phyloP scores from a whole-genome alignment of 2,329 filamentous ascomycete species.

The Fusarium dlaminii region DNA sequence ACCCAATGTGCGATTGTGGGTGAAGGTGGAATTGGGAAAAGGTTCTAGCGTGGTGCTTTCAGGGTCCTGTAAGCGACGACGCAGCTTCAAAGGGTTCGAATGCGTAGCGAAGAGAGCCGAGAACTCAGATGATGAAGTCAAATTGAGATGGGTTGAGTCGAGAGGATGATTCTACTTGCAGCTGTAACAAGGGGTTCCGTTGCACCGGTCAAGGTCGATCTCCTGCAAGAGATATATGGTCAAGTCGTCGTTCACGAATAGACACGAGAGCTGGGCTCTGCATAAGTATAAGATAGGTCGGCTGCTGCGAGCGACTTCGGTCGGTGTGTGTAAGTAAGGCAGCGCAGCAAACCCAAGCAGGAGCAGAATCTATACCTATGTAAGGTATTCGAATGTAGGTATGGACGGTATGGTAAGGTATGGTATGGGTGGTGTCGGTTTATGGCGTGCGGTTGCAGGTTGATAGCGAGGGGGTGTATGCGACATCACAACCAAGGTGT shows the following conservation, averaged over 20 bases:
- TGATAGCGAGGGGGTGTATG: conserved; percentile 31
- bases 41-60: conserved; percentile 33
- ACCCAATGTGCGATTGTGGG: conserved; percentile 38
- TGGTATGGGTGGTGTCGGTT: conserved; percentile 36
- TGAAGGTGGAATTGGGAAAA: conserved; percentile 42
- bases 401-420: conserved; percentile 1
- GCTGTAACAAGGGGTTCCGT: conserved; percentile 28
- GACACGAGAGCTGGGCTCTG: conserved; percentile 11
- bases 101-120: conserved; percentile 9
- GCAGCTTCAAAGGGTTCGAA: neutral
- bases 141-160: conserved; percentile 5
- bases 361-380: conserved; percentile 22
- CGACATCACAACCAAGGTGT: conserved; percentile 26
- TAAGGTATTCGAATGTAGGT: conserved; percentile 16
- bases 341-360: conserved; percentile 4
- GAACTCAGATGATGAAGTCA: conserved; percentile 3
- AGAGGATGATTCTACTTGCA: conserved; percentile 9
- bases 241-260: conserved; percentile 21
- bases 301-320: conserved; percentile 15
- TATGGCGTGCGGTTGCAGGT: conserved; percentile 37
- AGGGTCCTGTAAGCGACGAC: conserved; percentile 21
- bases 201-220: conserved; percentile 38
- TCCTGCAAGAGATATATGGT: conserved; percentile 31
- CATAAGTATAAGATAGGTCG: conserved; percentile 26
- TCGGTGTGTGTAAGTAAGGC: conserved; percentile 35